Percentiles rank a stretch among this genome's conserved stretches.
Evolutionary conservation across 495 filamentous ascomycete genomes (phyloP).

Genomic region (Hyphodiscus hymeniophilus): DNA sequence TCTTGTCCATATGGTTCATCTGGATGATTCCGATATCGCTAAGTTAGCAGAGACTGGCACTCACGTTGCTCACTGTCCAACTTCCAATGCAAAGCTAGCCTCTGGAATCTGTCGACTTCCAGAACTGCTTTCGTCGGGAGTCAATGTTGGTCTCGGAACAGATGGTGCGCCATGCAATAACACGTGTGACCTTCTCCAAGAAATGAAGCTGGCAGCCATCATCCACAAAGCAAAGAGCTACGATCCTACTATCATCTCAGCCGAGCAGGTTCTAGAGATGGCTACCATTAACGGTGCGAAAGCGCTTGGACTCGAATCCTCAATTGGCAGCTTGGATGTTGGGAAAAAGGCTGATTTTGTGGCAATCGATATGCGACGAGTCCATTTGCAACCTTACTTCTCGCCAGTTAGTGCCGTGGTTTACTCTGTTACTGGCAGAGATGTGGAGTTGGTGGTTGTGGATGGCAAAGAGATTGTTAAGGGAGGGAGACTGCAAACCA

Average conservation of each 20-base stretch:
- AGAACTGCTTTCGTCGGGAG: slow-evolving; percentile 23
- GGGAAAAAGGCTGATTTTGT: slow-evolving; percentile 51
- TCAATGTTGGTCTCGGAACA: slow-evolving; percentile 39
- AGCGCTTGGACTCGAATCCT: slow-evolving; percentile 34
- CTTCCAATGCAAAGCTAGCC: slow-evolving; percentile 42
- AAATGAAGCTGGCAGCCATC: slow-evolving; percentile 43
- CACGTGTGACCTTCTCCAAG: slow-evolving; percentile 40
- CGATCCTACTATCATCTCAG: slow-evolving; percentile 37
- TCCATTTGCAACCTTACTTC: slow-evolving; percentile 34
- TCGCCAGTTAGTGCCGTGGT: slow-evolving; percentile 39
- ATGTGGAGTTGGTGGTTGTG: slow-evolving; percentile 41
- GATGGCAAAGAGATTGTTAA: slow-evolving; percentile 37
- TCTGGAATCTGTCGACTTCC: slow-evolving; percentile 41
- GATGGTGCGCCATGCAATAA: slow-evolving; percentile 47
- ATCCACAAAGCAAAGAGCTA: slow-evolving; percentile 40
- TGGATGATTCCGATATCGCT: slow-evolving; percentile 36
- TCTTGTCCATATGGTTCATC: slow-evolving; percentile 39
- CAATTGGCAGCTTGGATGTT: slow-evolving; percentile 40
- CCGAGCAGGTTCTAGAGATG: slow-evolving; percentile 43
- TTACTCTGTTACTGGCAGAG: slow-evolving; percentile 38
- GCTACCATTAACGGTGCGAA: slow-evolving; percentile 41
- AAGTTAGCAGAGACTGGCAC: slow-evolving; percentile 32
- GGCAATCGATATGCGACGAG: slow-evolving; percentile 24
- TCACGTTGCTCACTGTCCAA: slow-evolving; percentile 41
- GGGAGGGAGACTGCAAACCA: slow-evolving; percentile 26